Conservation (phyloP, 352 stramenopile genomes). For the Globisporangium cederbergense region DNA sequence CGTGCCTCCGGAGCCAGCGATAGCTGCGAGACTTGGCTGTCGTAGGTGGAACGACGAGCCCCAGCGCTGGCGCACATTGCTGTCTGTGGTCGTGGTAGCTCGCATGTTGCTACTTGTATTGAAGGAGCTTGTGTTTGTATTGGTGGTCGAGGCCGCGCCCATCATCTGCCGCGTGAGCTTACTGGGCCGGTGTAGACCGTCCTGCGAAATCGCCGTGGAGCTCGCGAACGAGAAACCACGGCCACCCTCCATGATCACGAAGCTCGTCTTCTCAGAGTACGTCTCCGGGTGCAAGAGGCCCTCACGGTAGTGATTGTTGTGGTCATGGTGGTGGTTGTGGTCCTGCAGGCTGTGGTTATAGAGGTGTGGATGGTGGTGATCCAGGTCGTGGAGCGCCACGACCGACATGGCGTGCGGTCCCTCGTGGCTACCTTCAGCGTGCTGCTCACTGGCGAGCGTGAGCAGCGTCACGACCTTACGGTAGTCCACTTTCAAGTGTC, state of each 20-base stretch:
- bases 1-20: neutral
- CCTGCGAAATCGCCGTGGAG: conserved; percentile 1
- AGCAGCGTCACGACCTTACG: conserved; percentile 23
- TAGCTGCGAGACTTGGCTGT: neutral
- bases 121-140: neutral
- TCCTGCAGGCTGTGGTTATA: neutral
- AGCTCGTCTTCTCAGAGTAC: conserved; percentile 11
- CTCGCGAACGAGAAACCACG: conserved; percentile 1
- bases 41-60: neutral
- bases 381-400: neutral
- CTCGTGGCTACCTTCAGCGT: neutral
- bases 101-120: neutral
- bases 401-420: neutral
- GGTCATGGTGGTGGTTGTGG: neutral
- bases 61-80: neutral
- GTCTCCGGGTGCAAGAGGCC: conserved; percentile 1
- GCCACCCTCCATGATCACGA: conserved; percentile 10
- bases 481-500: conserved; percentile 22
- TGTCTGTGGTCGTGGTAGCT: neutral
- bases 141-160: neutral
- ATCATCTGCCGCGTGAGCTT: conserved; percentile 17
- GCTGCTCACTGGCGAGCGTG: conserved; percentile 13
- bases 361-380: neutral
- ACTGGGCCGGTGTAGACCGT: conserved; percentile 8
- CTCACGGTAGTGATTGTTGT: neutral